These are phyloP conservation scores for Skeletonema grethae DNA, from an alignment of 108 stramenopile genomes.

Conservation along the genomic window DNA sequence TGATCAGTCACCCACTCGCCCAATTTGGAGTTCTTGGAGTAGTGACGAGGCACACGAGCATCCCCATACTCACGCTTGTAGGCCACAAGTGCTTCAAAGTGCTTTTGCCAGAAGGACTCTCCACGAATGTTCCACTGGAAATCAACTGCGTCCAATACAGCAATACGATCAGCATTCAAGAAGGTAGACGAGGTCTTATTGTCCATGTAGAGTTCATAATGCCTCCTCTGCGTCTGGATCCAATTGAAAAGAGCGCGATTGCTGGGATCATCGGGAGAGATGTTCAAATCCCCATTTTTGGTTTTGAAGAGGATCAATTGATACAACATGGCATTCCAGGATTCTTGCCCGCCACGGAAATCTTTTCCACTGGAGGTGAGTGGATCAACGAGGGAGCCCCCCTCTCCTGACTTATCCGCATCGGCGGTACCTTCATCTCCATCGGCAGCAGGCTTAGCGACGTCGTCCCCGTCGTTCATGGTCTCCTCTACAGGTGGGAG, in stretches of 20 bases:
- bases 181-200: slow-evolving; percentile 7
- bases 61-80: slow-evolving; percentile 69
- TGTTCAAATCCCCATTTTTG: slow-evolving; percentile 33
- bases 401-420: background rate
- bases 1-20: slow-evolving; percentile 74
- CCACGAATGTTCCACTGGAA: slow-evolving; percentile 44
- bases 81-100: slow-evolving; percentile 52
- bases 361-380: slow-evolving; percentile 8
- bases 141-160: slow-evolving; percentile 39
- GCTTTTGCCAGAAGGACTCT: slow-evolving; percentile 54
- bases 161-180: slow-evolving; percentile 44
- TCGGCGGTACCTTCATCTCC: background rate
- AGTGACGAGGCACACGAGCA: slow-evolving; percentile 60
- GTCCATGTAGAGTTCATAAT: slow-evolving; percentile 51
- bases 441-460: background rate
- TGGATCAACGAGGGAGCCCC: background rate
- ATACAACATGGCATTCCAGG: slow-evolving; percentile 50
- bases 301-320: slow-evolving; percentile 45
- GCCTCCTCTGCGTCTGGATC: slow-evolving; percentile 50
- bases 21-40: slow-evolving; percentile 53
- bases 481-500: background rate
- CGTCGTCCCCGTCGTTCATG: slow-evolving; percentile 2
- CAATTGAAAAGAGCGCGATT: slow-evolving; percentile 38
- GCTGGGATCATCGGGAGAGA: slow-evolving; percentile 18
- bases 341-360: slow-evolving; percentile 15